phyloP scores from a whole-genome alignment of 768 basidiomycete genomes.

The Xerocomus potaroensis region DNA sequence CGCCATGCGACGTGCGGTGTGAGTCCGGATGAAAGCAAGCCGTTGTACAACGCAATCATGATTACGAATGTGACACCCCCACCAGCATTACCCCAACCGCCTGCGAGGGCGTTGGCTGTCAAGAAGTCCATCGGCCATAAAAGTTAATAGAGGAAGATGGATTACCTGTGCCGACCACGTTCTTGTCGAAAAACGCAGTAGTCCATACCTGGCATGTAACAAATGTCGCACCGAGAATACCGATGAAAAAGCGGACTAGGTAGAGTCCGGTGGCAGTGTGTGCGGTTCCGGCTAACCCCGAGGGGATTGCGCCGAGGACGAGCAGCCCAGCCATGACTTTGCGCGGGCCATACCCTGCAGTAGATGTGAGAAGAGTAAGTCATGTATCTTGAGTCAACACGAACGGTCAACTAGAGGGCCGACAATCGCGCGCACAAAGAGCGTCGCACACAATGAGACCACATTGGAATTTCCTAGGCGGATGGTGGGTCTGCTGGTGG shows the following conservation, averaged over 20 bases:
- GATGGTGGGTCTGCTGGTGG: background rate
- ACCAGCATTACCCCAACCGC: constrained; percentile 48
- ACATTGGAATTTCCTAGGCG: constrained; percentile 46
- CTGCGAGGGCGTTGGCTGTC: constrained; percentile 50
- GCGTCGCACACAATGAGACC: constrained; percentile 43
- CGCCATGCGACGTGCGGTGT: constrained; percentile 47
- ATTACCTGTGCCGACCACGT: constrained; percentile 36
- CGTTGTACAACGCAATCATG: constrained; percentile 51
- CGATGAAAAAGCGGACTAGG: constrained; percentile 52
- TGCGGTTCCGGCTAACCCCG: constrained; percentile 53
- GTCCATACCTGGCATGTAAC: constrained; percentile 62
- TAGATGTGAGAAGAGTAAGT: background rate
- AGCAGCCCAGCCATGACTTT: constrained; percentile 53
- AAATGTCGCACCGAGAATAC: constrained; percentile 57
- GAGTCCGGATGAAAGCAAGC: constrained; percentile 35
- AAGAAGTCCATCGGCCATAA: no score
- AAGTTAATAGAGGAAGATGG: no score
- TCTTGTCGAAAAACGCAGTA: constrained; percentile 55
- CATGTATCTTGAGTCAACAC: constrained; percentile 3
- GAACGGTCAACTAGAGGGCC: constrained; percentile 49
- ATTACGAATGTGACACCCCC: constrained; percentile 53
- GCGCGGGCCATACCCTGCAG: constrained; percentile 43
- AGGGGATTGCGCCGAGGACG: constrained; percentile 53
- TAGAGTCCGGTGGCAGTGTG: constrained; percentile 38
- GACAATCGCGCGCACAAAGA: constrained; percentile 42